A percentile compares a stretch with the other conserved stretches of the same genome.
Evolutionary conservation across 2,329 filamentous ascomycete genomes (phyloP).

Genomic region (Herpotrichia juniperi): DNA sequence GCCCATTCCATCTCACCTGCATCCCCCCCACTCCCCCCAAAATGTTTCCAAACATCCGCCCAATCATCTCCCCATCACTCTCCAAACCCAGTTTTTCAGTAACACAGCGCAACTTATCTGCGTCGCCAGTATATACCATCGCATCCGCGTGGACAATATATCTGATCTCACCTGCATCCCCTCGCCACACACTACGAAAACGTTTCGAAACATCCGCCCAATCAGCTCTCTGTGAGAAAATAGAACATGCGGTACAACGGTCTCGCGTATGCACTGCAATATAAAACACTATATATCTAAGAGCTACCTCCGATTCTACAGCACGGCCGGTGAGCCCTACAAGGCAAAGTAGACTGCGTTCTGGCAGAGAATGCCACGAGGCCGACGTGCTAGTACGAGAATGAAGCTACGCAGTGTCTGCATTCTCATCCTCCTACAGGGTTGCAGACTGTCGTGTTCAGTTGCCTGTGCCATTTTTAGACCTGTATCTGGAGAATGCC

Average conservation of each 20-base stretch:
- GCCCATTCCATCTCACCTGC: conserved; percentile 2
- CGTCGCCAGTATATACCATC: too few relatives aligned
- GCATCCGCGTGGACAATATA: too few relatives aligned
- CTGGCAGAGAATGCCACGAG: not conserved
- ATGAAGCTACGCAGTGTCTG: too few relatives aligned
- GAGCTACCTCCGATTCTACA: not conserved
- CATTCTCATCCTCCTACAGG: too few relatives aligned
- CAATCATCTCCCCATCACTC: conserved; percentile 17
- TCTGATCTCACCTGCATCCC: conserved; percentile 2
- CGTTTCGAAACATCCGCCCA: conserved; percentile 37
- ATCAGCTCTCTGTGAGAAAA: conserved; percentile 14
- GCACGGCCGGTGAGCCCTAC: conserved; percentile 1
- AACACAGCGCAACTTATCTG: too few relatives aligned
- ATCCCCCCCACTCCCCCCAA: not conserved
- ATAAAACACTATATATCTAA: conserved; percentile 3
- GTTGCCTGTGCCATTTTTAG: too few relatives aligned
- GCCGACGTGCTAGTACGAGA: not conserved
- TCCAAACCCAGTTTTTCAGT: too few relatives aligned
- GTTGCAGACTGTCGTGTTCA: too few relatives aligned
- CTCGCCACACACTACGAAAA: not conserved
- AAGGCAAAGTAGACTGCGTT: not conserved
- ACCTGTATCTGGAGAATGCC: too few relatives aligned
- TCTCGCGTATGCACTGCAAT: conserved; percentile 23
- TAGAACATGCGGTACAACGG: conserved; percentile 14
- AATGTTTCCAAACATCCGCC: conserved; percentile 36